Evolutionary conservation across 1,139 yeast species (phyloP), one percentile per base, ranked within the genome.

Genomic region (Geotrichum cucujoidarum): DNA sequence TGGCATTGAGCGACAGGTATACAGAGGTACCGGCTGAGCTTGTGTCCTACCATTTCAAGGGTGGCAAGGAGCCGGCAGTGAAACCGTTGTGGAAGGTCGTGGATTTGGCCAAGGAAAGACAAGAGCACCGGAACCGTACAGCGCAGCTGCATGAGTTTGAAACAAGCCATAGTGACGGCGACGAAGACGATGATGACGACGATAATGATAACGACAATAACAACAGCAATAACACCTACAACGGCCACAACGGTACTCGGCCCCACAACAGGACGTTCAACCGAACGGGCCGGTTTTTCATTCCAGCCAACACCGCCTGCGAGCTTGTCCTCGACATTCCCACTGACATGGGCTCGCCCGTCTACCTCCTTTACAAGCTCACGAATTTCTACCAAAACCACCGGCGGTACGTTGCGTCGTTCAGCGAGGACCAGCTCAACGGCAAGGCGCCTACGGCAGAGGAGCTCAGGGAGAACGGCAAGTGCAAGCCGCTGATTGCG

Each of bases 331-430:
- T 92, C 63, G 75, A 80, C 46, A 75, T 86, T n/a, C 94, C 96
- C 21, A 71, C 78, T 45, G 79, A 77, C 39, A 72, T 92, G 65
- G 81, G 81, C 39, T 80, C 83, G 1, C 94, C 95, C 3, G 78
- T 90, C 35, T 88, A 77, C 60, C 68, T 88, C 55, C 88, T 83
- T 66, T 92, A 92, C 73, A 75, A 87, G 58, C 69, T 92, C 58
- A 81, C 89, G 53, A 81, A 84, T 57, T 92, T 92, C 66, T 80
- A 84, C 66, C 95, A 95, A 48, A 92, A 92, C 69, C 98, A 92
- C 68, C 83, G 98, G 65, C 80, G 97, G 60, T 92, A 77, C 66
- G 98, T 86, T 39, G 83, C 86, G 63, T 86, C 95, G 3, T 89
- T 81, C 64, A 83, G 89, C 66, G 97, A 92, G 66, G 87, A 84